Conservation (phyloP, 1,284 basidiomycete species). For the Thecaphora thlaspeos region DNA sequence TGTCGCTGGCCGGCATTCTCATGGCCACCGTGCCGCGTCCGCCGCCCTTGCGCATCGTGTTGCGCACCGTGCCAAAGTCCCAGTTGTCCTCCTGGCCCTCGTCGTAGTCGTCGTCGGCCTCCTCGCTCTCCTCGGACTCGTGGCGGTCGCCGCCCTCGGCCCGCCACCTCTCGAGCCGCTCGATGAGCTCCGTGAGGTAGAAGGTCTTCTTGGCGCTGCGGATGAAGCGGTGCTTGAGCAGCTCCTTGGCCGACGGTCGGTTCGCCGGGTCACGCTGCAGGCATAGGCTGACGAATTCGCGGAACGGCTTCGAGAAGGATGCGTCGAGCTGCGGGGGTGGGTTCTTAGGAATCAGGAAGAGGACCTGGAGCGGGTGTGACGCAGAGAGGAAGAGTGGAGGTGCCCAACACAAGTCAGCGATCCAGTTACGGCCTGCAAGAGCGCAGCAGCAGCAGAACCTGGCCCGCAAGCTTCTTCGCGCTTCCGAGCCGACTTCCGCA, state of each 20-base stretch:
- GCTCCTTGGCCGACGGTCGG: slow-evolving; percentile 89
- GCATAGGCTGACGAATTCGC: slow-evolving; percentile 89
- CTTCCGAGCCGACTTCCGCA: no score
- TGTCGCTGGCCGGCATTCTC: slow-evolving; percentile 37
- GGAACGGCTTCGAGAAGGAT: slow-evolving; percentile 85
- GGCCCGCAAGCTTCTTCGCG: no score
- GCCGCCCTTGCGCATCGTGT: slow-evolving; percentile 38
- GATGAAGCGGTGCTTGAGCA: slow-evolving; percentile 94
- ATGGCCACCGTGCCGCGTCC: slow-evolving; percentile 26
- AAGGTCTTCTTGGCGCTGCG: slow-evolving; percentile 88
- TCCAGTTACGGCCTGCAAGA: no score
- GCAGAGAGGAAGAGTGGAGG: neutral
- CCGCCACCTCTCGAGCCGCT: slow-evolving; percentile 88
- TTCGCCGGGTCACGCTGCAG: slow-evolving; percentile 89
- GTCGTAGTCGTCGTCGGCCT: slow-evolving; percentile 38
- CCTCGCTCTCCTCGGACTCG: slow-evolving; percentile 39
- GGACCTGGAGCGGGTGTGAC: slow-evolving; percentile 65
- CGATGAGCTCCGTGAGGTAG: slow-evolving; percentile 91
- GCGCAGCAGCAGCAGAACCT: no score
- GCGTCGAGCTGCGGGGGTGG: slow-evolving; percentile 84
- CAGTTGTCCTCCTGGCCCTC: slow-evolving; percentile 46
- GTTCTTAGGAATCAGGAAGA: slow-evolving; percentile 98
- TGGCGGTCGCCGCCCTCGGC: slow-evolving; percentile 63
- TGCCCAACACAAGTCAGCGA: no score
- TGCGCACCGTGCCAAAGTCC: slow-evolving; percentile 51